Base-by-base conservation (phyloP, 805 yeast species). In the Trichomonascus vanleenenianus region DNA sequence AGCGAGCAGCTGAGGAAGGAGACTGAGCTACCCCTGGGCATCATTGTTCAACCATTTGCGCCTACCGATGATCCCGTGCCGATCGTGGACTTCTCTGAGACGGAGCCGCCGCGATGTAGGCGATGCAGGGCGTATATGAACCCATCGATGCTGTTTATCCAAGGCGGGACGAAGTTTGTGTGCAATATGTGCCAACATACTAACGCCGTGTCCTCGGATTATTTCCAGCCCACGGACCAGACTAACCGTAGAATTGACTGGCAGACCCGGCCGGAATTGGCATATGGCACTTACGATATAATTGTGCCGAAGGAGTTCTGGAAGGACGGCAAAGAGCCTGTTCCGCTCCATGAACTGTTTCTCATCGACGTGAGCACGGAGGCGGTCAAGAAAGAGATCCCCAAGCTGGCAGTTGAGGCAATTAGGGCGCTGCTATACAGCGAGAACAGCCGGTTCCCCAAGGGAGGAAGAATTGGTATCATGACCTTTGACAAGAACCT, bases 71-170 rank as follows among this genome's bases (percentile, higher is more conserved):
- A 73, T 40, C 65, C 65, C 0, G 75, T 88, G 1, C 94, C 95
- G 0, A 71, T 73, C 3, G 80, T 82, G 3, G 89, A 85, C 58
- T 75, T 76, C 67, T 65, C 71, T 19, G 59, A 69, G 35, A 72
- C 72, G 12, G 86, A 87, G 0, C 95, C 96, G 0, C 81, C 94
- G 30, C 76, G 99, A 54, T 93, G 99, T 65, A 76, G 78, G 53
- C 81, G 97, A 50, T 93, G 99, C 66, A 77, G 96, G 46, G 78
- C 96, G 1, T 93, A 88, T 62, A 72, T 88, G 50, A 93, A 91
- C 60, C 94, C 97, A 2, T 76, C 80, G 15, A 83, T 85, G 79
- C 80, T 75, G 50, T 80, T 78, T 53, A 67, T 73, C 44, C 72
- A 77, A 4, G 74, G 73, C 45, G 80, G 81, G 22, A 75, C 79